Evolutionary conservation across 139 green algal species (phyloP).

Genomic region (Micractinium sp.): DNA sequence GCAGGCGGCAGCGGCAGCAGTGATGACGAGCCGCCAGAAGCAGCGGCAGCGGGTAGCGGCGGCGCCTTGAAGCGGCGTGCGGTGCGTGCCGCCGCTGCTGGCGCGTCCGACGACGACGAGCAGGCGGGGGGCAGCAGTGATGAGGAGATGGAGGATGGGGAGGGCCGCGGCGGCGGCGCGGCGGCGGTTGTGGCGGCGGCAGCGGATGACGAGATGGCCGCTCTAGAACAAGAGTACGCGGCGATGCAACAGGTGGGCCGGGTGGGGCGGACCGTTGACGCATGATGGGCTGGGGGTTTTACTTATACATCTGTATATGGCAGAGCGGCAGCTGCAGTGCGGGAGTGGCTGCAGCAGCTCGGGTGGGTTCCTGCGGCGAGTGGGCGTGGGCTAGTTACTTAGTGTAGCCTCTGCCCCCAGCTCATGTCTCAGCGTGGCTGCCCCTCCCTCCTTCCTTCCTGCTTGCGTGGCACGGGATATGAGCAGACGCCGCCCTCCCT

Average conservation of each 20-base stretch:
- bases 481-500: too few species aligned
- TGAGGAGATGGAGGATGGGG: not conserved
- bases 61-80: not conserved
- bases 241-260: constrained; percentile 43
- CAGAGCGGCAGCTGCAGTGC: not conserved
- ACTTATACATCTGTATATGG: not conserved
- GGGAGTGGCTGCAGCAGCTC: too few species aligned
- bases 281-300: too few species aligned
- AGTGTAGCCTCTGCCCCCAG: too few species aligned
- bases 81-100: not conserved
- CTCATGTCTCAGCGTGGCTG: too few species aligned
- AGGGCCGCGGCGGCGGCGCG: not conserved
- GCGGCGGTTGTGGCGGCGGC: not conserved
- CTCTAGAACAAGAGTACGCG: constrained; percentile 61
- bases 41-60: constrained; percentile 3
- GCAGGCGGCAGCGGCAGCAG: not conserved
- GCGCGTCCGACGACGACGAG: not conserved
- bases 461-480: too few species aligned
- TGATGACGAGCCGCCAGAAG: not conserved
- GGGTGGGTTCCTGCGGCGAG: too few species aligned
- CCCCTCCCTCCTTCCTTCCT: too few species aligned
- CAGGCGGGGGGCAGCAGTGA: not conserved
- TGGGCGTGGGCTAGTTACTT: too few species aligned
- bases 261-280: too few species aligned
- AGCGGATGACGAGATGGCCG: constrained; percentile 48